Conservation (phyloP, 2,329 filamentous ascomycete species). For the Lasiodiplodia theobromae region DNA sequence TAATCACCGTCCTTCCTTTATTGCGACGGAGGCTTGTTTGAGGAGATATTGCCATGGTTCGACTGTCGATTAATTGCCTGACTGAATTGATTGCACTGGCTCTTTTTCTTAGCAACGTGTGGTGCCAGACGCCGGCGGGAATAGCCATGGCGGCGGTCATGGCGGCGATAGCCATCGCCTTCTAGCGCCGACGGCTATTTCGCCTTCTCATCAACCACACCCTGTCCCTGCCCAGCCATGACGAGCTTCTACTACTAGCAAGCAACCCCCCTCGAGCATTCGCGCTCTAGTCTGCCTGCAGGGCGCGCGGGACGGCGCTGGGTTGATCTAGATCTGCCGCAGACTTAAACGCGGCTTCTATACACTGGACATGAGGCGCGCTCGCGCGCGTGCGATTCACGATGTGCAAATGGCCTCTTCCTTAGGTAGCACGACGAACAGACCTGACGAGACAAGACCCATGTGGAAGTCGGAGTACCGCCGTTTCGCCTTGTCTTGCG, state of each 20-base stretch:
- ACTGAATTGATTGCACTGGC: constrained; percentile 5
- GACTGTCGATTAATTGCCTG: constrained; percentile 6
- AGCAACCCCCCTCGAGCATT: background rate
- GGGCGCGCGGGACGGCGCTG: constrained; percentile 5
- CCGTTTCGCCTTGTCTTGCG: background rate
- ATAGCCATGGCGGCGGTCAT: background rate
- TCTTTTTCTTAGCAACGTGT: constrained; percentile 1
- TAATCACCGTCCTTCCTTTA: constrained; percentile 7
- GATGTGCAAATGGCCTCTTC: background rate
- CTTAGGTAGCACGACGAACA: too few species aligned
- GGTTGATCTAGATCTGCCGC: constrained; percentile 9
- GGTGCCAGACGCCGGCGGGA: background rate
- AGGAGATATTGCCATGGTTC: constrained; percentile 13
- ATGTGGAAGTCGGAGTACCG: background rate
- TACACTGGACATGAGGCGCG: too few species aligned
- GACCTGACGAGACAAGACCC: background rate
- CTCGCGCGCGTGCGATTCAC: background rate
- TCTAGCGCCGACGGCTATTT: background rate
- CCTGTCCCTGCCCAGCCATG: background rate
- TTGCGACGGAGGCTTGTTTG: constrained; percentile 12
- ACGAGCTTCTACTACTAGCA: background rate
- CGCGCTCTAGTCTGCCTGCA: background rate
- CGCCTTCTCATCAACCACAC: background rate
- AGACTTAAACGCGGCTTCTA: background rate
- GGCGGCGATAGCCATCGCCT: background rate